Conservation (phyloP, 176 grass and related monocot genomes). For the Rhynchospora breviuscula region DNA sequence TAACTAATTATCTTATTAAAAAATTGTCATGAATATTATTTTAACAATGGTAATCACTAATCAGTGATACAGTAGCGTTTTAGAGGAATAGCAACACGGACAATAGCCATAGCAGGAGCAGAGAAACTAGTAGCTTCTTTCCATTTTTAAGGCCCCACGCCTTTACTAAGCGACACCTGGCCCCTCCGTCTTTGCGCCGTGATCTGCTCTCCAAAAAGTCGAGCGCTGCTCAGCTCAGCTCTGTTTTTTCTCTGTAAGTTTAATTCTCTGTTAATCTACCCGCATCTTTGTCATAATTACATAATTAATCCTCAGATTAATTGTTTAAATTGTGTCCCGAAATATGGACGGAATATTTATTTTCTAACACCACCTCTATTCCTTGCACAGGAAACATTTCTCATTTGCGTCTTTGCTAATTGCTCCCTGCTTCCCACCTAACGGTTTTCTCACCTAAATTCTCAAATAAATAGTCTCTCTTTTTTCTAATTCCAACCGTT, state of each 20-base stretch:
- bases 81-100: neutral
- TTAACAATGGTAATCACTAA: too few relatives aligned
- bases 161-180: constrained; percentile 42
- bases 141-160: constrained; percentile 32
- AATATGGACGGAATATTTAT: neutral
- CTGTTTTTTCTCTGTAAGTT: neutral
- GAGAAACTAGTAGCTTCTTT: neutral
- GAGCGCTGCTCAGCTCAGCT: constrained; percentile 15
- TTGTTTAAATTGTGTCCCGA: neutral
- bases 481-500: neutral
- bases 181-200: constrained; percentile 37
- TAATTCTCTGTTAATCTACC: neutral
- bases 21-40: too few relatives aligned
- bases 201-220: constrained; percentile 42
- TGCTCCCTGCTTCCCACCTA: constrained; percentile 3
- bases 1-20: too few relatives aligned
- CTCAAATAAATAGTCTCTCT: neutral
- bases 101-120: neutral
- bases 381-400: neutral
- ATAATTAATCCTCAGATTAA: neutral
- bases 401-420: neutral
- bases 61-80: neutral
- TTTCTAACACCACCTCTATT: neutral
- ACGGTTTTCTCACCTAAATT: neutral
- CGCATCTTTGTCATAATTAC: neutral